These are phyloP conservation scores for Vitis hybrid DNA, from an alignment of 177 flowering plant species.

Conservation along the genomic window DNA sequence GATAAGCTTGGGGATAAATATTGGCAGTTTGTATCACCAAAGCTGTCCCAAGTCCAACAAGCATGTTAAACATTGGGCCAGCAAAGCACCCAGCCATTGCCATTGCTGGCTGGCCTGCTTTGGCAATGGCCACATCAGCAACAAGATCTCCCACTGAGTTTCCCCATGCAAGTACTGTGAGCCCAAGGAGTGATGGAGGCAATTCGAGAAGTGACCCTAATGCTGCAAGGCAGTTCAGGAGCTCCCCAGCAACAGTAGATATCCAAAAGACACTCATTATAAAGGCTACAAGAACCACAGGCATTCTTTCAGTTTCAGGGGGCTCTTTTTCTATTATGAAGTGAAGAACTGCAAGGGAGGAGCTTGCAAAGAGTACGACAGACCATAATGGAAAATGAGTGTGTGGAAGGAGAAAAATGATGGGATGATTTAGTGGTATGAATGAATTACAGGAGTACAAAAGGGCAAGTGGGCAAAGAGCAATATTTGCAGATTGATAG, in stretches of 20 bases:
- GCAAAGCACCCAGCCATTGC: conserved; percentile 99
- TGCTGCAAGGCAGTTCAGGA: conserved; percentile 78
- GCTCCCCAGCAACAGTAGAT: conserved; percentile 90
- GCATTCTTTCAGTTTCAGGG: conserved; percentile 69
- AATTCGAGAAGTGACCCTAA: conserved; percentile 69
- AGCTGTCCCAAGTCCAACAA: conserved; percentile 89
- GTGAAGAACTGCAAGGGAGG: conserved; percentile 70
- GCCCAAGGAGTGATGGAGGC: conserved; percentile 84
- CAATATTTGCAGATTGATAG: conserved; percentile 75
- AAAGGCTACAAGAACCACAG: conserved; percentile 66
- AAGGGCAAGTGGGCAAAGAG: conserved; percentile 82
- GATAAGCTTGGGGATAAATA: conserved; percentile 72
- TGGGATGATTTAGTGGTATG: conserved; percentile 68
- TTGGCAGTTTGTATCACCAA: conserved; percentile 75
- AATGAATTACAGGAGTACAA: conserved; percentile 77
- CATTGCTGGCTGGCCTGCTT: conserved; percentile 96
- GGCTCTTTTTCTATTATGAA: conserved; percentile 72
- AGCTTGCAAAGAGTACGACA: conserved; percentile 61
- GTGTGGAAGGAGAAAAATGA: conserved; percentile 67
- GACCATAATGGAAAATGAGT: conserved; percentile 87
- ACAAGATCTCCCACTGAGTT: conserved; percentile 99
- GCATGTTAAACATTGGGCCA: conserved; percentile 99
- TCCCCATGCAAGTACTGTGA: conserved; percentile 99
- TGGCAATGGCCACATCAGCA: conserved; percentile 96
- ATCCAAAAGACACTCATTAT: conserved; percentile 99